Base-by-base conservation (phyloP, 2,329 filamentous ascomycete species). In the Hypoxylon sp. region DNA sequence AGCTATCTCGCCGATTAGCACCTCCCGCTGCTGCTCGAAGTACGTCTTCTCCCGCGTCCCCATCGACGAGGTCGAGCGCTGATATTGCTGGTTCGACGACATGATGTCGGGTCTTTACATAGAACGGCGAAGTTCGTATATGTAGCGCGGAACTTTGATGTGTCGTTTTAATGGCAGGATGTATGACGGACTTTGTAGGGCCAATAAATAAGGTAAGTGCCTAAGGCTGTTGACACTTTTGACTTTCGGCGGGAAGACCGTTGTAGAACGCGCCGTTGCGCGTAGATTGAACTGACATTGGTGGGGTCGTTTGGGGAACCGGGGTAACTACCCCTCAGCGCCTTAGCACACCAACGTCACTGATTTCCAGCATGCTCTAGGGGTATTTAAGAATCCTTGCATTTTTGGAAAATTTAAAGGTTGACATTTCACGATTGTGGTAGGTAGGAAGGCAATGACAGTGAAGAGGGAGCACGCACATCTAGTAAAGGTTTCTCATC, bases 21-120 rank as follows among this genome's bases (percentile, higher is more conserved):
- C 83, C 74, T 91, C 90, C 66, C 92, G 87, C 81, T 95, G 92
- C 76, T 91, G 87, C 76, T 94, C 91, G 74, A 94, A 95, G 73
- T 91, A 92, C 0, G 89, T 82, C 79, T 87, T 89, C 62, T 86
- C 84, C 25, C 56, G 79, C 74, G 69, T 76, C 68, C 67, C 69
- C 45, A 72, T 61, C 2, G 68, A 60, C 32, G 75, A 75, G 10
- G 68, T 63, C 5, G 74, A 73, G 55, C 75, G 74, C 45, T 73
- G 38, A 69, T 74, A 68, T 57, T 59, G 55, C 25, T 55, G 68
- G 50, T 67, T 61, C 4, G 60, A 60, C 2, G 68, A 53, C 68
- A 70, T 62, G 50, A 34, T 28, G 36, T 19, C 9, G 48, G 28
- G 5, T 14, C 9, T 28, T n/a, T 36, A 19, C 13, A 21, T 14